Percentiles rank a stretch among this genome's conserved stretches.
These are phyloP conservation scores for Ophiocordyceps camponoti-saundersi DNA, from an alignment of 2,329 filamentous ascomycete genomes.

Conservation along the genomic window DNA sequence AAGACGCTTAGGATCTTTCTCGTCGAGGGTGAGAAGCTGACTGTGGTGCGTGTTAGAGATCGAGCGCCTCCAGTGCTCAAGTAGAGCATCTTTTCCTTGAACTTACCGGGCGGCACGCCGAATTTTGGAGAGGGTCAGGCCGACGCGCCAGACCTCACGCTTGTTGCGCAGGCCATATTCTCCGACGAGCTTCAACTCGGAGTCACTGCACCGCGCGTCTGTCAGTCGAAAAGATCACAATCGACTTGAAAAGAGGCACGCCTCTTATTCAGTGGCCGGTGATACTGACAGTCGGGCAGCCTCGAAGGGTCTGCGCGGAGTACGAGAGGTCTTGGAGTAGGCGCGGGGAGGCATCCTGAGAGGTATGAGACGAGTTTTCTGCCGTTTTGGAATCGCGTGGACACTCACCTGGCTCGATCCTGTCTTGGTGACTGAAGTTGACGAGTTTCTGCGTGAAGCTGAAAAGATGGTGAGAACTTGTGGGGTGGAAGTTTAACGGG, in stretches of 20 bases:
- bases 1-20: conserved; percentile 99
- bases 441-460: conserved; percentile 12
- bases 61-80: neutral
- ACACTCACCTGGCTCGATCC: conserved; percentile 23
- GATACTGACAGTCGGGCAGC: conserved; percentile 98
- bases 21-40: conserved; percentile 98
- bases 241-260: conserved; percentile 96
- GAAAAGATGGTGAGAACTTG: conserved; percentile 18
- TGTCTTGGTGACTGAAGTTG: conserved; percentile 17
- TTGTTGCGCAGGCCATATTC: conserved; percentile 99
- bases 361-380: conserved; percentile 10
- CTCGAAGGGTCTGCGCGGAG: conserved; percentile 96
- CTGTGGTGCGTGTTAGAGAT: conserved; percentile 28
- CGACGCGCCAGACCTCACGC: conserved; percentile 99
- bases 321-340: conserved; percentile 99
- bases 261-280: conserved; percentile 93
- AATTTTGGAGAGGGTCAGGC: conserved; percentile 99
- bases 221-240: conserved; percentile 56
- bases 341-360: conserved; percentile 32
- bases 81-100: conserved; percentile 3
- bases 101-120: conserved; percentile 97
- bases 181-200: conserved; percentile 98
- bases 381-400: conserved; percentile 3
- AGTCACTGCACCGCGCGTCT: conserved; percentile 56
- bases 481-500: conserved; percentile 14